Base-by-base conservation (phyloP, 176 grass and related monocot genomes). In the Olyra latifolia region DNA sequence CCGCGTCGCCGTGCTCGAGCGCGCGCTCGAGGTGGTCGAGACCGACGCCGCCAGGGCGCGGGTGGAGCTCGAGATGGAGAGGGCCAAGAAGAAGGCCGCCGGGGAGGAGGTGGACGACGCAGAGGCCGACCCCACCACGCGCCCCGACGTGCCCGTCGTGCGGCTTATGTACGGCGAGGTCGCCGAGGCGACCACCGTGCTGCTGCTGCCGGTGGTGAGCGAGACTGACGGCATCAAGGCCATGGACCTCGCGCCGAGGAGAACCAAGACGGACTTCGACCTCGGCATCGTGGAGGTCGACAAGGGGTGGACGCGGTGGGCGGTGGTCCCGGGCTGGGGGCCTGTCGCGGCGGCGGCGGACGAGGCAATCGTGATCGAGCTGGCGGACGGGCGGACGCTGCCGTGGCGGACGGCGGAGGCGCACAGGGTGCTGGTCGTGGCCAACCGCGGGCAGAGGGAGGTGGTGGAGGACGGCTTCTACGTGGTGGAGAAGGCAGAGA, bases 301-400 rank as follows among this genome's bases (percentile, higher is more conserved):
- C 74, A 91, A 69, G 78, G 96, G 46, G 60, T 99, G 92, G 92
- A 78, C 64, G 30, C 83, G 90, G 19, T 99, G 92, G 96, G 86
- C 61, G 17, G 90, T 98, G 27, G 38, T 99, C 60, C 96, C 88
- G 0, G 93, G 96, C 2, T 98, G 96, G 96, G 80, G 38, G 1
- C 88, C 92, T 4, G 86, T 95, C n/a, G 35, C 64, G 45, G 75
- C 17, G 83, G 88, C 44, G 7, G 85, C 88, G 45, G 22, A 42
- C 40, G 83, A 83, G 28, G 96, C 75, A 2, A 88, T 98, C 56
- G 96, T 86, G 35, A n/a, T 98, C 46, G 86, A 98, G 83, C 67
- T 98, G 32, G 73, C 74, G n/a, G 92, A 98, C 60, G 84, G 77
- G 1, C 87, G 88, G 54, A 80, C 82, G 61, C 78, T 93, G 4